Evolutionary conservation across 2,329 filamentous ascomycete species (phyloP).

Genomic region (Epichloe bromicola): DNA sequence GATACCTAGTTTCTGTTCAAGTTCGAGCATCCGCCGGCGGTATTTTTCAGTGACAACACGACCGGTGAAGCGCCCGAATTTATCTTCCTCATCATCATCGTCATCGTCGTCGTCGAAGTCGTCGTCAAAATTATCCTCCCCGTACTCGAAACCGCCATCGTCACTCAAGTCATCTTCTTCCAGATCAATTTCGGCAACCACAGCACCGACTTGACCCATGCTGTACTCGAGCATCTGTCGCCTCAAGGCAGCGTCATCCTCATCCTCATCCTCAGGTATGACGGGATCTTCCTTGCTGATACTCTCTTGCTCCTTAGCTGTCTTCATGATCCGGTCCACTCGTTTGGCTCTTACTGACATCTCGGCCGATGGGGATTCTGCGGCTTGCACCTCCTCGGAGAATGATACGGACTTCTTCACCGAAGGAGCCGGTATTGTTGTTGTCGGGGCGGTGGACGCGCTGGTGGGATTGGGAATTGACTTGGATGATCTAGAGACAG

Average conservation of each 20-base stretch:
- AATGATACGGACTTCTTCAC: constrained; percentile 51
- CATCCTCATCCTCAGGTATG: constrained; percentile 60
- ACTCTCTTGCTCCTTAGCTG: constrained; percentile 41
- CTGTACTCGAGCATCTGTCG: constrained; percentile 86
- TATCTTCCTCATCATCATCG: constrained; percentile 56
- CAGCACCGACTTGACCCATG: constrained; percentile 74
- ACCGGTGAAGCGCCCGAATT: constrained; percentile 59
- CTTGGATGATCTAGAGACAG: neutral
- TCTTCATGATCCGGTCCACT: constrained; percentile 43
- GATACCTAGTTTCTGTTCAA: constrained; percentile 64
- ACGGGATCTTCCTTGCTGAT: constrained; percentile 33
- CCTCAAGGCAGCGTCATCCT: constrained; percentile 68
- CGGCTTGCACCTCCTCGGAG: constrained; percentile 36
- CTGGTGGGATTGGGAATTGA: neutral
- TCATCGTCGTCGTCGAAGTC: constrained; percentile 37
- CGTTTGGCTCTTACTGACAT: constrained; percentile 30
- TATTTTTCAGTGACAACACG: constrained; percentile 62
- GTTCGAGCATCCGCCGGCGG: constrained; percentile 67
- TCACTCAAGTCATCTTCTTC: constrained; percentile 50
- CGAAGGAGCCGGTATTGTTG: neutral
- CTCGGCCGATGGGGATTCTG: constrained; percentile 12
- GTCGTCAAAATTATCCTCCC: constrained; percentile 38
- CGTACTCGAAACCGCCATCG: constrained; percentile 41
- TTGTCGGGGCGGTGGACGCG: neutral
- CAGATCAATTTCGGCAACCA: constrained; percentile 83